Base-by-base conservation (phyloP, 73 alveolate species). In the Uronychia binucleata region DNA sequence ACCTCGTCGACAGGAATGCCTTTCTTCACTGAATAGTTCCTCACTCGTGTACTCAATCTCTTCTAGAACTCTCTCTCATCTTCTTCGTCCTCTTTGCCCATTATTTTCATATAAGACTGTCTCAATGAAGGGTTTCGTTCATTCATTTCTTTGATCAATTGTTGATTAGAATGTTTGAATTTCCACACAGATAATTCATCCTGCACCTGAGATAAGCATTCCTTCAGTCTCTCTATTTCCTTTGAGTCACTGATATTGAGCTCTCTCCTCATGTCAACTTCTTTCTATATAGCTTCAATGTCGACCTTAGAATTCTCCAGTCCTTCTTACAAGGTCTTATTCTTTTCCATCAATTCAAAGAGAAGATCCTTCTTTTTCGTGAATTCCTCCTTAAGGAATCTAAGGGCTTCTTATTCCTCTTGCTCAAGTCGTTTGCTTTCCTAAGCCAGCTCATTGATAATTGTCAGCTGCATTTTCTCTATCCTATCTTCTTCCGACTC, bases 121-220 rank as follows among this genome's bases (percentile, higher is more conserved):
- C 78, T 59, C 60, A 82, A 82, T 19, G 60, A 26, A 27, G 89
- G 89, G 34, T 82, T 82, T 13, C 31, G 25, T 31, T 82, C 78
- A 1, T n/a, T 77, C n/a, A 58, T 82, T 46, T 74, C 74, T 34
- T 82, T 74, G n/a, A 82, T 82, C 29, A 82, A 35, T 58, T 82
- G 83, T 67, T 82, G 83, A 33, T 82, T 82, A 33, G 60, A 29
- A 33, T 33, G 57, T 74, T 82, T 82, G 29, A 82, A 74, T 33
- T 82, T 60, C 89, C 89, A 82, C 11, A 57, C 77, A 32, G 58
- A 11, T 0, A 33, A 14, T 32, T 82, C 84, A 30, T 82, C 74
- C 30, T 82, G 77, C 26, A 74, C 33, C 32, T 60, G 28, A 27
- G n/a, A 25, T 27, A 82, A 14, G 35, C 1, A n/a, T 33, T 57